These are phyloP conservation scores for Lentinula guzmanii DNA, from an alignment of 768 basidiomycete species.

Conservation along the genomic window DNA sequence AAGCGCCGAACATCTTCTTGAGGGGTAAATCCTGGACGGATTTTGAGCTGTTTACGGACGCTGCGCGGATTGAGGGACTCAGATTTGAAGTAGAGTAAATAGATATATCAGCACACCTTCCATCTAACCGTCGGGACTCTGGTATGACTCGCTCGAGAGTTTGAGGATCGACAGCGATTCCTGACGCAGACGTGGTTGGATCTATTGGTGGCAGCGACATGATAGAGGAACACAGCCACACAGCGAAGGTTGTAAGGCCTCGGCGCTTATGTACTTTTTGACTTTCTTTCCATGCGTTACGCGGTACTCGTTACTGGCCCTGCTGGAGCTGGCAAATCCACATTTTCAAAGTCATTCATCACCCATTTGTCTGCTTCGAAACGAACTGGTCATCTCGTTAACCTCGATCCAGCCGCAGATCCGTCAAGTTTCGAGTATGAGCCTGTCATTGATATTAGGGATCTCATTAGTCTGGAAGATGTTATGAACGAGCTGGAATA, in stretches of 20 bases:
- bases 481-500: slow-evolving; percentile 94
- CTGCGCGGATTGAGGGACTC: slow-evolving; percentile 32
- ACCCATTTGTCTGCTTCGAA: slow-evolving; percentile 82
- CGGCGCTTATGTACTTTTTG: slow-evolving; percentile 7
- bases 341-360: slow-evolving; percentile 82
- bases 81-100: slow-evolving; percentile 4
- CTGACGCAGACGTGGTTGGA: slow-evolving; percentile 64
- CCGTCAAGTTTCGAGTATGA: slow-evolving; percentile 85
- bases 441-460: slow-evolving; percentile 89
- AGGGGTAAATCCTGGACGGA: slow-evolving; percentile 90
- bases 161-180: slow-evolving; percentile 80
- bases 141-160: slow-evolving; percentile 88
- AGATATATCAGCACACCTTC: slow-evolving; percentile 54
- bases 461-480: slow-evolving; percentile 88
- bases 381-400: slow-evolving; percentile 87
- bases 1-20: slow-evolving; percentile 92
- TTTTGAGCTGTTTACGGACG: slow-evolving; percentile 80
- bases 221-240: neutral
- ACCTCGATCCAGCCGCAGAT: slow-evolving; percentile 93
- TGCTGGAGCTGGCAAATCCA: slow-evolving; percentile 96
- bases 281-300: slow-evolving; percentile 59
- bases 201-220: slow-evolving; percentile 58
- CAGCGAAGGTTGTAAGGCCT: neutral
- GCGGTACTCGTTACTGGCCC: slow-evolving; percentile 91
- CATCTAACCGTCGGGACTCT: slow-evolving; percentile 75